A percentile compares a stretch with the other conserved stretches of the same genome.
Conservation (phyloP, 495 filamentous ascomycete genomes). For the Pseudotulostoma volvatum region DNA sequence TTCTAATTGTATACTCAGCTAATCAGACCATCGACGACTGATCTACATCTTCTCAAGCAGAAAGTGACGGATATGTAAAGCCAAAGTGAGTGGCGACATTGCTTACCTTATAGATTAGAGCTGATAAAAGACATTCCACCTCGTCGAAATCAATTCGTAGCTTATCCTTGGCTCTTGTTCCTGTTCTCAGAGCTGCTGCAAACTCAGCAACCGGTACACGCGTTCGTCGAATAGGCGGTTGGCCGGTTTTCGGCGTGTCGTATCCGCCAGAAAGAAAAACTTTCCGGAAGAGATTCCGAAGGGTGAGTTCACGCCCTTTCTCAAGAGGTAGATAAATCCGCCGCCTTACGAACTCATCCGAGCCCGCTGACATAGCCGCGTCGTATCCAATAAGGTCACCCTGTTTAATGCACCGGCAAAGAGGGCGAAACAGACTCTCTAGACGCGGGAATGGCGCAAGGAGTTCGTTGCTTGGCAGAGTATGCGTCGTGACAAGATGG, state of each 20-base stretch:
- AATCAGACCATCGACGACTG: not conserved
- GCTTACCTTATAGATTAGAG: conserved; percentile 89
- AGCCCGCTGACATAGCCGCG: conserved; percentile 57
- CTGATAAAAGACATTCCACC: conserved; percentile 86
- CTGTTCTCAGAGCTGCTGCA: conserved; percentile 42
- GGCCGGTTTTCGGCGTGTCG: conserved; percentile 50
- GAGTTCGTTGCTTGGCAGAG: conserved; percentile 53
- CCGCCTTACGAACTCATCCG: conserved; percentile 82
- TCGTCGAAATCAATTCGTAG: conserved; percentile 70
- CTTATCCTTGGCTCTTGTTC: conserved; percentile 34
- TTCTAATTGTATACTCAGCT: conserved; percentile 33
- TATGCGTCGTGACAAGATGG: conserved; percentile 72
- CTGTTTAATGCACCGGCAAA: conserved; percentile 57
- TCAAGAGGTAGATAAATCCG: conserved; percentile 92
- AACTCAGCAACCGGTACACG: conserved; percentile 73
- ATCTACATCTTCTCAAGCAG: not conserved
- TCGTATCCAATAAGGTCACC: conserved; percentile 80
- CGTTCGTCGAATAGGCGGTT: conserved; percentile 49
- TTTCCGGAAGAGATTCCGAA: conserved; percentile 80
- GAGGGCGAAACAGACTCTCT: conserved; percentile 57
- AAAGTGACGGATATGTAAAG: not conserved
- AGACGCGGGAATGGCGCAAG: conserved; percentile 64
- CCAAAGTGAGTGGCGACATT: not conserved
- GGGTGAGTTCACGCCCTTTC: conserved; percentile 72
- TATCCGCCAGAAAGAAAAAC: conserved; percentile 72